A percentile compares a stretch with the other conserved stretches of the same genome.
Evolutionary conservation across 1,284 basidiomycete species (phyloP).

Genomic region (Trichosporon faecale): DNA sequence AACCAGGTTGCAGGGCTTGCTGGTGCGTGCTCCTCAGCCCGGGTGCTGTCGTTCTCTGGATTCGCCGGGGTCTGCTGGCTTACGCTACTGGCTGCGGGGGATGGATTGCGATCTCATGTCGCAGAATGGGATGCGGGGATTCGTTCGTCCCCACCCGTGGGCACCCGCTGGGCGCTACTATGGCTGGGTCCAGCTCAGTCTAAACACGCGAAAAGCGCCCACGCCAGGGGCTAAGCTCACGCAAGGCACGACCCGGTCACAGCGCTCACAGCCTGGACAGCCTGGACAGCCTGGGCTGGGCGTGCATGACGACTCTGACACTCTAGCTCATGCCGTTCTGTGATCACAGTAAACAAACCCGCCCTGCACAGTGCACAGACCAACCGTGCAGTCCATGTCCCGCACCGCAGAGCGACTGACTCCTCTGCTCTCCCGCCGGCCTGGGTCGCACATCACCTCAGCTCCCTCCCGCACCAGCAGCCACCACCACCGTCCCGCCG

Average conservation of each 20-base stretch:
- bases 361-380: slow-evolving; percentile 1
- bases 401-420: not conserved
- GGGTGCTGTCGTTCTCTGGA: not conserved
- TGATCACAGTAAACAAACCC: not conserved
- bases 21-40: not conserved
- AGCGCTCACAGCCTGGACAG: not conserved
- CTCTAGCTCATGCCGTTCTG: not conserved
- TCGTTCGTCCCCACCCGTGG: not conserved
- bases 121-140: not conserved
- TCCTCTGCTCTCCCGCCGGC: not conserved
- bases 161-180: not conserved
- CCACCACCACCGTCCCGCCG: not conserved
- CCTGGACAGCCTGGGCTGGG: not conserved
- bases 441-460: too few relatives aligned
- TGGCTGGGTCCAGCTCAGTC: not conserved
- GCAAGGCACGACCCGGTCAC: not conserved
- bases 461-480: not conserved
- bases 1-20: not conserved
- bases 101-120: not conserved
- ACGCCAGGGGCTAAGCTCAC: not conserved
- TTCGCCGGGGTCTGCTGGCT: not conserved
- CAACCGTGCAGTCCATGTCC: not conserved
- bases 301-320: not conserved
- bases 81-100: not conserved
- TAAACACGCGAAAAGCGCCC: not conserved